Conservation (phyloP, 495 filamentous ascomycete genomes). For the Neurospora intermedia region DNA sequence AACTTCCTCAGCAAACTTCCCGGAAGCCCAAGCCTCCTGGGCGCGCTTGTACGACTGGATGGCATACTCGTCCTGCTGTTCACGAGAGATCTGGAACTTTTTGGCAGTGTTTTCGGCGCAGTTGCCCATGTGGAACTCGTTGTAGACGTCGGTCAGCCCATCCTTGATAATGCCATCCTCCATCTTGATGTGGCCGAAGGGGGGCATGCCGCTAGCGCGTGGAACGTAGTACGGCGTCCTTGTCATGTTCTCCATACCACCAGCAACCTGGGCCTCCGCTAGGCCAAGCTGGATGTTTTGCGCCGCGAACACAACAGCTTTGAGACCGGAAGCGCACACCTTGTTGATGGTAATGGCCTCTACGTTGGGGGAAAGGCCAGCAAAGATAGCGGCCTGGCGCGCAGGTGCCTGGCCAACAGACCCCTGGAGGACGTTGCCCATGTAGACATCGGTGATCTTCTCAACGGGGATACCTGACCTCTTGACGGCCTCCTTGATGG, state of each 20-base stretch:
- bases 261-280: conserved; percentile 76
- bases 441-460: conserved; percentile 82
- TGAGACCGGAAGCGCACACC: conserved; percentile 90
- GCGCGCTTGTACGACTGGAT: conserved; percentile 79
- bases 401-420: conserved; percentile 81
- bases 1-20: conserved; percentile 77
- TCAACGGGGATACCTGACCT: conserved; percentile 70
- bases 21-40: conserved; percentile 76
- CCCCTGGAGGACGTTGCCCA: conserved; percentile 92
- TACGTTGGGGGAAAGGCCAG: conserved; percentile 65
- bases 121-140: conserved; percentile 93
- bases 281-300: conserved; percentile 89
- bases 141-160: conserved; percentile 93
- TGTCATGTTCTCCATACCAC: conserved; percentile 97
- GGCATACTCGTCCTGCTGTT: conserved; percentile 84
- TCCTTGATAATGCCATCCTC: conserved; percentile 93
- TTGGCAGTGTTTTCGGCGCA: conserved; percentile 95
- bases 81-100: conserved; percentile 66
- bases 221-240: conserved; percentile 84
- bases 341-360: conserved; percentile 94
- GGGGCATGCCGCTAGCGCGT: conserved; percentile 60
- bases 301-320: conserved; percentile 81
- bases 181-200: conserved; percentile 76
- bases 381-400: conserved; percentile 78
- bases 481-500: conserved; percentile 77